Evolutionary conservation across 805 yeast species (phyloP).

Genomic region (Candida tammaniensis): DNA sequence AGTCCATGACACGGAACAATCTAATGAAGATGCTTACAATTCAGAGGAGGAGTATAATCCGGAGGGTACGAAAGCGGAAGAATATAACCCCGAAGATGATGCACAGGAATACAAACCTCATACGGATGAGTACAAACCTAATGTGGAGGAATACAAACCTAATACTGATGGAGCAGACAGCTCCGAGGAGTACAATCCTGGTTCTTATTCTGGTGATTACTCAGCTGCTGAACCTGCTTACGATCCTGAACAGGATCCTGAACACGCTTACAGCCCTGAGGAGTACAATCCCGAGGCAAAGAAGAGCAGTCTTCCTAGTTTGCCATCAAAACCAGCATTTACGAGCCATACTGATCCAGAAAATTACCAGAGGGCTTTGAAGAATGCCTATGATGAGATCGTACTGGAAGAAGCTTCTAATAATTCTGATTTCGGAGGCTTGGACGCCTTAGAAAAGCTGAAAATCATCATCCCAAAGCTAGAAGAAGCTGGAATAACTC

Average conservation of each 20-base stretch:
- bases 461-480: slow-evolving; percentile 32
- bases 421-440: slow-evolving; percentile 35
- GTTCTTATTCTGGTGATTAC: no score
- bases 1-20: no score
- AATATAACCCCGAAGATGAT: no score
- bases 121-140: no score
- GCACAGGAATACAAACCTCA: no score
- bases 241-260: slow-evolving; percentile 22
- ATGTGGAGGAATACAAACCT: no score
- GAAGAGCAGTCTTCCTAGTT: not conserved
- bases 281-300: no score
- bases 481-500: slow-evolving; percentile 33
- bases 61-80: no score
- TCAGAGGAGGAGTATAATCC: no score
- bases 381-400: slow-evolving; percentile 35
- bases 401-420: slow-evolving; percentile 33
- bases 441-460: slow-evolving; percentile 33
- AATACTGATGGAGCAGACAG: not conserved
- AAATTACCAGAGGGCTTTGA: slow-evolving; percentile 16
- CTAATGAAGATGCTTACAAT: no score
- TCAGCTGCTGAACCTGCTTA: slow-evolving; percentile 26
- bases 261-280: slow-evolving; percentile 1
- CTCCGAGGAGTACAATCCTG: not conserved
- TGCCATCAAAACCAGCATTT: not conserved
- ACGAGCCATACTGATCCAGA: slow-evolving; percentile 9